Evolutionary conservation across 1,284 basidiomycete genomes (phyloP).

Genomic region (Thecaphora frezii): DNA sequence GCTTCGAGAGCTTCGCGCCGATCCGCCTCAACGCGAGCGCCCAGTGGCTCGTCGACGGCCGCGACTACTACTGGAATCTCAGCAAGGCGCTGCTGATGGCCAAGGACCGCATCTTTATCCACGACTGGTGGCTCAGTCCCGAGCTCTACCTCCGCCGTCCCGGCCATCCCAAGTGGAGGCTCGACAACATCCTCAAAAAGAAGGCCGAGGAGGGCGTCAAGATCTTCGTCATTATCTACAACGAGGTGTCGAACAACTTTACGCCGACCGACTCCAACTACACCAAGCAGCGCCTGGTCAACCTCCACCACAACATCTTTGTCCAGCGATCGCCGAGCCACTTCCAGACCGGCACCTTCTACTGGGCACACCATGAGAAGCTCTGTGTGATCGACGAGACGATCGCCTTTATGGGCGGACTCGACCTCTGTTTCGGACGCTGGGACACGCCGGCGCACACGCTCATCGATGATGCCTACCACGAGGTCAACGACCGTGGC

Average conservation of each 20-base stretch:
- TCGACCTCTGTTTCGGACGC: slow-evolving; percentile 73
- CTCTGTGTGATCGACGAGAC: slow-evolving; percentile 95
- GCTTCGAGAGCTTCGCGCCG: slow-evolving; percentile 81
- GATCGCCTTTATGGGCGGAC: slow-evolving; percentile 95
- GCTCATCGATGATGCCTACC: slow-evolving; percentile 72
- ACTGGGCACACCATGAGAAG: slow-evolving; percentile 95
- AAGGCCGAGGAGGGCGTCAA: slow-evolving; percentile 96
- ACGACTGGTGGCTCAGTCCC: slow-evolving; percentile 61
- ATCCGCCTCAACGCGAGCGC: slow-evolving; percentile 88
- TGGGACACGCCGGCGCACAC: slow-evolving; percentile 89
- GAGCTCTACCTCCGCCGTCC: slow-evolving; percentile 84
- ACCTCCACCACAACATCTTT: slow-evolving; percentile 88
- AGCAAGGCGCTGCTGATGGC: slow-evolving; percentile 88
- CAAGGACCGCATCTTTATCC: slow-evolving; percentile 67
- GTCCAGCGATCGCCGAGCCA: slow-evolving; percentile 96
- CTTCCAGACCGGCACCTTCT: slow-evolving; percentile 94
- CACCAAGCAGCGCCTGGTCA: slow-evolving; percentile 82
- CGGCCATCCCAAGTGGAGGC: slow-evolving; percentile 78
- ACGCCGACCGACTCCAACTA: slow-evolving; percentile 72
- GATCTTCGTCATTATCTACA: slow-evolving; percentile 82
- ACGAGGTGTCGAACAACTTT: slow-evolving; percentile 95
- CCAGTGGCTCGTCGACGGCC: slow-evolving; percentile 99
- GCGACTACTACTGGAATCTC: slow-evolving; percentile 67
- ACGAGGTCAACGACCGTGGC: slow-evolving; percentile 27
- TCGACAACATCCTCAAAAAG: slow-evolving; percentile 82